Evolutionary conservation across 371 early-diverging fungal genomes (phyloP), one percentile per base, ranked within the genome.

Genomic region (Mortierella sp.): DNA sequence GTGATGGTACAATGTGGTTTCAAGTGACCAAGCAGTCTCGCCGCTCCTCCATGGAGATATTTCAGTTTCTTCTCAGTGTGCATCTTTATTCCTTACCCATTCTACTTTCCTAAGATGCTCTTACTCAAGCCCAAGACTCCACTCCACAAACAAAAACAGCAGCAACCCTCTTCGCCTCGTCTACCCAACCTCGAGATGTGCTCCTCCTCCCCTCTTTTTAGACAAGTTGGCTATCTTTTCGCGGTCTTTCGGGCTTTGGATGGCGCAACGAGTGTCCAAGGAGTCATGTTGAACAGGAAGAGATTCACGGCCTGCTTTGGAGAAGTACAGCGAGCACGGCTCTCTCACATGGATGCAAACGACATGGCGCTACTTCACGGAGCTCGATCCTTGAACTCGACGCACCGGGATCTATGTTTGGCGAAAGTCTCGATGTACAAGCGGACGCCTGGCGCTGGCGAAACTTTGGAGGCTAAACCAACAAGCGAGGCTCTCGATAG

Each of bases 151-250:
- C 24, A 54, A 69, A 69, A 16, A 11, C 37, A 69, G 43, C 43
- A 43, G 44, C 44, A 69, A 21, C n/a, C 44, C 44, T 46, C 44
- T 31, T 21, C 61, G 9, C n/a, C 19, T 24, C 73, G 73, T 44
- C 46, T 57, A 16, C 73, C 73, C 2, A 73, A 73, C 46, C 59
- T 44, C 40, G 73, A 73, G 26, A 73, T 73, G 46, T 73, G 9
- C 44, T 73, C 75, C 24, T 37, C 69, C 24, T 75, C 75, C 1
- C 50, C 26, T n/a, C 69, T 75, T 14, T 40, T 69, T 26, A 54
- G 44, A 4, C 53, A 75, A 28, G 31, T 67, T 6, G 24, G 9
- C 1, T n/a, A 40, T 26, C 69, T 75, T 13, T 43, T 53, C 44
- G n/a, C 50, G 13, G n/a, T 28, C 13, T 69, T n/a, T n/a, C 26